Evolutionary conservation across 768 basidiomycete species (phyloP).

Genomic region (Russula sp.): DNA sequence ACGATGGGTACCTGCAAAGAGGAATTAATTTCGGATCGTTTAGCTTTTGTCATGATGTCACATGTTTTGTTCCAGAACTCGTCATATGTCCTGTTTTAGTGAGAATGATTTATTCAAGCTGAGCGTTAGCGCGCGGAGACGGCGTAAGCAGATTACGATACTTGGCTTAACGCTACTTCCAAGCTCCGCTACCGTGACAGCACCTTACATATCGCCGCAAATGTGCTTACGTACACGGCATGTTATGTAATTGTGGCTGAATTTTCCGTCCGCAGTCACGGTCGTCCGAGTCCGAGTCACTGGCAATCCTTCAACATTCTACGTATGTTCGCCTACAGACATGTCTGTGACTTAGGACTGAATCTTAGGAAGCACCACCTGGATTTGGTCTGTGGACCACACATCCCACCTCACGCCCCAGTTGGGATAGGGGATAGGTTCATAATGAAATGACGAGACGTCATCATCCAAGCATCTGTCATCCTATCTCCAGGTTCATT

Average conservation of each 20-base stretch:
- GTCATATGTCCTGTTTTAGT: not conserved
- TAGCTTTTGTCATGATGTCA: not conserved
- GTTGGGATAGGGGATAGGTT: not conserved
- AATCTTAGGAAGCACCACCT: too few species aligned
- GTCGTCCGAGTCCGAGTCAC: too few species aligned
- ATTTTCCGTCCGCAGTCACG: too few species aligned
- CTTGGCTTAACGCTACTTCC: not conserved
- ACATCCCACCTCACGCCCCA: too few species aligned
- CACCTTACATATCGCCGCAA: too few species aligned
- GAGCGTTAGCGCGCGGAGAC: not conserved
- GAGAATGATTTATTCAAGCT: not conserved
- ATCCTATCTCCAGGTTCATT: not conserved
- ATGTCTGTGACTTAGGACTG: too few species aligned
- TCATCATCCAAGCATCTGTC: slow-evolving; percentile 2
- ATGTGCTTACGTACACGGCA: too few species aligned
- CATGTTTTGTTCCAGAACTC: not conserved
- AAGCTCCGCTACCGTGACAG: too few species aligned
- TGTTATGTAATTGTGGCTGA: not conserved
- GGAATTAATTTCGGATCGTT: not conserved
- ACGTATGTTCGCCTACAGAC: not conserved
- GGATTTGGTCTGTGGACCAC: not conserved
- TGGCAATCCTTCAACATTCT: not conserved
- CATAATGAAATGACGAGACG: not conserved
- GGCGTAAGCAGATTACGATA: not conserved
- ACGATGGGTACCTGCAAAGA: not conserved